Evolutionary conservation across 2,329 filamentous ascomycete genomes (phyloP).

Genomic region (Colletotrichum siamense): DNA sequence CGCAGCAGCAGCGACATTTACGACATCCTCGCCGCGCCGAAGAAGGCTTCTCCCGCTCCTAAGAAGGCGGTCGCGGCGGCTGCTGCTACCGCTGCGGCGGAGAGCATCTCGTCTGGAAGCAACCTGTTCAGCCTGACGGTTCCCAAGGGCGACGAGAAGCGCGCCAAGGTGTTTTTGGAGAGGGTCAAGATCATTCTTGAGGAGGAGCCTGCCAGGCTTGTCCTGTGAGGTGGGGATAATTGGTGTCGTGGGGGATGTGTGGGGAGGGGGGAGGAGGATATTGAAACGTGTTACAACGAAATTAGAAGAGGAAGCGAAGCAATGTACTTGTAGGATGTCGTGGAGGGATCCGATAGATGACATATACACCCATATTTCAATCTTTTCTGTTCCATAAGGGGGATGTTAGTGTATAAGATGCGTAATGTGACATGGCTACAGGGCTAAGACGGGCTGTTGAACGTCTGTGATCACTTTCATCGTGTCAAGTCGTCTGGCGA

Average conservation of each 20-base stretch:
- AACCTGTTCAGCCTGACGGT: slow-evolving; percentile 87
- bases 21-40: slow-evolving; percentile 71
- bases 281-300: background rate
- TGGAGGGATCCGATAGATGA: slow-evolving; percentile 16
- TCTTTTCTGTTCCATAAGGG: background rate
- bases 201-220: slow-evolving; percentile 76
- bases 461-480: background rate
- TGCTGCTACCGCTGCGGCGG: slow-evolving; percentile 32
- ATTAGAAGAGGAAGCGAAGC: background rate
- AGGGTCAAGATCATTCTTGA: slow-evolving; percentile 85
- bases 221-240: slow-evolving; percentile 52
- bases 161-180: slow-evolving; percentile 83
- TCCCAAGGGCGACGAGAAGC: slow-evolving; percentile 78
- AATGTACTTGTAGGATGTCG: slow-evolving; percentile 19
- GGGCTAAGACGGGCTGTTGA: background rate
- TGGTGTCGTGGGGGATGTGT: background rate
- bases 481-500: background rate
- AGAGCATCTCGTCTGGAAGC: slow-evolving; percentile 57
- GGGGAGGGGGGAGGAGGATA: background rate
- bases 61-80: slow-evolving; percentile 10
- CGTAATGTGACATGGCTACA: background rate
- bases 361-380: background rate
- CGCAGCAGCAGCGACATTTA: slow-evolving; percentile 71
- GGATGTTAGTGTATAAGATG: background rate
- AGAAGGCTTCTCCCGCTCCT: slow-evolving; percentile 21